Percentiles rank a stretch among this genome's conserved stretches.
phyloP scores from a whole-genome alignment of 23 red algal genomes.

The Chondrus crispus region DNA sequence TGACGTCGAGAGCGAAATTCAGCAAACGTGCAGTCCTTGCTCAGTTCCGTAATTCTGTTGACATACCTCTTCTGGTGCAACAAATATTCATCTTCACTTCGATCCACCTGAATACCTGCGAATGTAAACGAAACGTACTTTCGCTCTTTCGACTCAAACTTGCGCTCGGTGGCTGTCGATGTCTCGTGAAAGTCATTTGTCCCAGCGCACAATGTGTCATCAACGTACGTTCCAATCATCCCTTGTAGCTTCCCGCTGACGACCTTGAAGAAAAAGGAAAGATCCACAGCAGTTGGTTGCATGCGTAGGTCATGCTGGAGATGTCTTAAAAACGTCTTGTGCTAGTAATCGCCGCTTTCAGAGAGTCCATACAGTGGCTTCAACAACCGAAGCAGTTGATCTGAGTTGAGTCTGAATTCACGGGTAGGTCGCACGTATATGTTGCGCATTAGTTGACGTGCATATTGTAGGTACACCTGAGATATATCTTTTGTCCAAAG shows the following conservation, averaged over 20 bases:
- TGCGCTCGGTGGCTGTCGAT: neutral
- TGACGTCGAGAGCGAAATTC: neutral
- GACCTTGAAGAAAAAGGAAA: neutral
- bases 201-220: neutral
- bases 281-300: neutral
- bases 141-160: neutral
- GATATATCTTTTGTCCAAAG: constrained; percentile 8
- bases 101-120: neutral
- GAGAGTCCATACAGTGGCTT: constrained; percentile 11
- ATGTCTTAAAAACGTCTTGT: constrained; percentile 1
- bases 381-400: neutral
- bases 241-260: constrained; percentile 2
- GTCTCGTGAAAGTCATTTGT: neutral
- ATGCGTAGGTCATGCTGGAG: neutral
- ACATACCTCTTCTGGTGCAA: neutral
- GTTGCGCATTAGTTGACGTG: neutral
- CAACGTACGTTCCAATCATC: neutral
- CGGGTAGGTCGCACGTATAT: neutral
- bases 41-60: neutral
- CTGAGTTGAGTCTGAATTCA: neutral
- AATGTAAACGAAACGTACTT: neutral
- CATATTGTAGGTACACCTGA: constrained; percentile 3
- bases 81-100: neutral
- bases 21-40: neutral
- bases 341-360: constrained; percentile 28